phyloP scores from a whole-genome alignment of 805 yeast genomes.

The Metschnikowia orientalis region DNA sequence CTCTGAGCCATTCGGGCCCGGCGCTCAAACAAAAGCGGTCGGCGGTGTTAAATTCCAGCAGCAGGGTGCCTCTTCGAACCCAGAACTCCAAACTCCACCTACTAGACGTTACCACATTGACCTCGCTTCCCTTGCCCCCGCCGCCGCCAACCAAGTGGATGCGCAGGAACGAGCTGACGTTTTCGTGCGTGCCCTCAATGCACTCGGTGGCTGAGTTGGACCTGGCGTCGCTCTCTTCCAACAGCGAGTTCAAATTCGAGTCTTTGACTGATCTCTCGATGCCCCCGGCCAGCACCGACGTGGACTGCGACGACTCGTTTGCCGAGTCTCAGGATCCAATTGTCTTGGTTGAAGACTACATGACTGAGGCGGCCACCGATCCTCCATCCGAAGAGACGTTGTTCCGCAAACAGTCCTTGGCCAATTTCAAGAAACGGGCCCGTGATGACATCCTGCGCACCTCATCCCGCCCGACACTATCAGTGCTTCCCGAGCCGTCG shows the following conservation, averaged over 20 bases:
- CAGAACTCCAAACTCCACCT: conserved; percentile 44
- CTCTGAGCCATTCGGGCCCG: no score
- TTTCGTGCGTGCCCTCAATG: neutral
- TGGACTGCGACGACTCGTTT: conserved; percentile 13
- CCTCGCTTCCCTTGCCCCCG: conserved; percentile 52
- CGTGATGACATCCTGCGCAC: conserved; percentile 8
- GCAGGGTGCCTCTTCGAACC: no score
- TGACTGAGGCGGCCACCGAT: conserved; percentile 20
- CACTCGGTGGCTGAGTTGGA: neutral
- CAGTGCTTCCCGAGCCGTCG: neutral
- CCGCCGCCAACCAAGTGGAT: conserved; percentile 29
- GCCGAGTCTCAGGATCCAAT: conserved; percentile 35
- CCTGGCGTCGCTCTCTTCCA: neutral
- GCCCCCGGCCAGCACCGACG: conserved; percentile 3
- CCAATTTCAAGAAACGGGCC: conserved; percentile 31
- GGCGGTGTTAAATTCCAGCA: no score
- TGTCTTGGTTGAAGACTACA: conserved; percentile 56
- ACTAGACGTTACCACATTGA: conserved; percentile 44
- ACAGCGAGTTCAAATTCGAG: neutral
- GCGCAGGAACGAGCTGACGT: conserved; percentile 7
- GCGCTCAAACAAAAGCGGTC: no score
- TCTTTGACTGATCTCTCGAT: conserved; percentile 1
- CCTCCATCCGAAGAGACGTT: conserved; percentile 11
- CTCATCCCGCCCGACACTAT: neutral
- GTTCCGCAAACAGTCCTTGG: conserved; percentile 32